Percentiles rank a stretch among this genome's conserved stretches.
Conservation (phyloP, 306 rosid genomes). For the Cucumis cinereus region DNA sequence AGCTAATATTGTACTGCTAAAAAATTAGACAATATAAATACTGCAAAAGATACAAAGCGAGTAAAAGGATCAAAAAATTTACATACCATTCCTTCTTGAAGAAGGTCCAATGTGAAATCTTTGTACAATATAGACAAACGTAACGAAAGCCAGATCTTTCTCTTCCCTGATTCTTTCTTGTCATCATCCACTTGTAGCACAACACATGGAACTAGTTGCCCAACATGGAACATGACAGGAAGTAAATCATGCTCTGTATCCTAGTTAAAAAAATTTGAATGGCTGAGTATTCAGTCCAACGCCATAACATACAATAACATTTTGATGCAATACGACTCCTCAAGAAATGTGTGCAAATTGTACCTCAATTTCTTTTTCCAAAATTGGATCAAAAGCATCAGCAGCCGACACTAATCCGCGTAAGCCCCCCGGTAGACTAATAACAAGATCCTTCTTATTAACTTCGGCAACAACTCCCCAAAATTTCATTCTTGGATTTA, state of each 20-base stretch:
- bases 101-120: constrained; percentile 51
- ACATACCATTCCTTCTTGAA: constrained; percentile 92
- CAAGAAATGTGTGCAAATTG: neutral
- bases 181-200: constrained; percentile 65
- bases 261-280: constrained; percentile 21
- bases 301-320: neutral
- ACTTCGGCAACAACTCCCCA: constrained; percentile 96
- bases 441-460: constrained; percentile 66
- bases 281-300: neutral
- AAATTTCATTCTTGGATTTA: constrained; percentile 80
- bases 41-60: neutral
- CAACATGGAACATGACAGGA: constrained; percentile 48
- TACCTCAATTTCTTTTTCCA: constrained; percentile 38
- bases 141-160: constrained; percentile 92
- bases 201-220: constrained; percentile 74
- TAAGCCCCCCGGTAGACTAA: constrained; percentile 84
- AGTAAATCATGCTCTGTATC: constrained; percentile 40
- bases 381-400: constrained; percentile 64
- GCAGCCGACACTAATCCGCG: constrained; percentile 78
- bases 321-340: neutral
- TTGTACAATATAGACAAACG: constrained; percentile 73
- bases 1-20: neutral
- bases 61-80: neutral
- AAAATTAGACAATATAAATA: neutral
- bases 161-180: constrained; percentile 62